Evolutionary conservation across 768 basidiomycete genomes (phyloP).

Genomic region (Mycena pura): DNA sequence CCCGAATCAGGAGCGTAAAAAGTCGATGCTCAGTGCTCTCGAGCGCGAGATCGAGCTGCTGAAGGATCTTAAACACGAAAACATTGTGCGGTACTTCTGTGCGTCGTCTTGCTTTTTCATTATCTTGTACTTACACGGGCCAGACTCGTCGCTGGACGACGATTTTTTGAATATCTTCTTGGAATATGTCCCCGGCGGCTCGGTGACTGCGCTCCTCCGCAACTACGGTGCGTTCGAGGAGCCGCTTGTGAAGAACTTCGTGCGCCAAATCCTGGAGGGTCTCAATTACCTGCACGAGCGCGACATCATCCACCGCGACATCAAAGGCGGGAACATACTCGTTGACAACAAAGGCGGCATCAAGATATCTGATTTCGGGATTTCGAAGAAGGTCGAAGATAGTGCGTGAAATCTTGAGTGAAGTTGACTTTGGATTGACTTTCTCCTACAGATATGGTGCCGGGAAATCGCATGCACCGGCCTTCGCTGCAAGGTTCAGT

Average conservation of each 20-base stretch:
- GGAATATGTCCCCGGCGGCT: slow-evolving; percentile 96
- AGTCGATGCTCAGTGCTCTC: slow-evolving; percentile 89
- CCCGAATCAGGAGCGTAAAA: slow-evolving; percentile 91
- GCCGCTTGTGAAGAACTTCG: slow-evolving; percentile 88
- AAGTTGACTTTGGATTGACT: not conserved
- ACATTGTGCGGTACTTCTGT: slow-evolving; percentile 99
- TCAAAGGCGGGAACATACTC: slow-evolving; percentile 98
- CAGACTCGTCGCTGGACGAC: slow-evolving; percentile 94
- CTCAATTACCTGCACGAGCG: slow-evolving; percentile 91
- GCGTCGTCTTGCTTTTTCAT: slow-evolving; percentile 33
- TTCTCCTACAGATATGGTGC: slow-evolving; percentile 42
- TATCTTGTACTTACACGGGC: not conserved
- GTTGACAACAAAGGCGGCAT: slow-evolving; percentile 98
- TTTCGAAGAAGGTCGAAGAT: slow-evolving; percentile 96
- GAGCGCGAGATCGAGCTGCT: slow-evolving; percentile 95
- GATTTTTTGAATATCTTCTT: slow-evolving; percentile 94
- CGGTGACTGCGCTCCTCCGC: slow-evolving; percentile 85
- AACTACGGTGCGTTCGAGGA: slow-evolving; percentile 97
- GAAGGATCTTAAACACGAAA: slow-evolving; percentile 90
- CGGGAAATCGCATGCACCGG: slow-evolving; percentile 78
- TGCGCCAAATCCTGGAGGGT: slow-evolving; percentile 88
- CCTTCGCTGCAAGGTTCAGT: slow-evolving; percentile 97
- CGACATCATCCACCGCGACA: slow-evolving; percentile 96
- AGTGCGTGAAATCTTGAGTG: slow-evolving; percentile 61
- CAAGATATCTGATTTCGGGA: slow-evolving; percentile 97